These are phyloP conservation scores for Ophiosphaerella narmari DNA, from an alignment of 2,329 filamentous ascomycete species.

Conservation along the genomic window DNA sequence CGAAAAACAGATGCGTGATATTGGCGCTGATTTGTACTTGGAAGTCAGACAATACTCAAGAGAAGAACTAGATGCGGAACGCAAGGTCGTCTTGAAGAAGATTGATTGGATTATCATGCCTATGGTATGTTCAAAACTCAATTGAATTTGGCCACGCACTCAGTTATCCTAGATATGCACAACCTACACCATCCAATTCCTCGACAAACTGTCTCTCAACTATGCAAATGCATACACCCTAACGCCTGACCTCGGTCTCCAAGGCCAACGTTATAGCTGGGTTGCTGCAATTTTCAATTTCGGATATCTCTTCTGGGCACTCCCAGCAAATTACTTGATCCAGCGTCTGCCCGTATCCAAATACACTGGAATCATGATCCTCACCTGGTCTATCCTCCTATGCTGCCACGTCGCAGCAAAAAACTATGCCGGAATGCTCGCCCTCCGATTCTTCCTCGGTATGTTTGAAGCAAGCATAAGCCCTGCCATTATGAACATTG, in stretches of 20 bases:
- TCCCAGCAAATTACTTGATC: constrained; percentile 47
- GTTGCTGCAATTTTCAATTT: constrained; percentile 52
- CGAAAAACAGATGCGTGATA: constrained; percentile 48
- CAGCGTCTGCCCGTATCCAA: constrained; percentile 44
- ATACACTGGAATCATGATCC: constrained; percentile 45
- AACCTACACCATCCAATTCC: constrained; percentile 55
- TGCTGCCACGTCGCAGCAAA: constrained; percentile 48
- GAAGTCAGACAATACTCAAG: constrained; percentile 51
- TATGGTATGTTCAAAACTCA: constrained; percentile 37
- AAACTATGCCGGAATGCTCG: constrained; percentile 44
- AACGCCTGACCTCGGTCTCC: constrained; percentile 42
- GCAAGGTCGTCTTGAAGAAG: constrained; percentile 49
- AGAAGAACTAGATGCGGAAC: constrained; percentile 52
- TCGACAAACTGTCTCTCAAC: constrained; percentile 51
- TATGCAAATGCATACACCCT: constrained; percentile 47
- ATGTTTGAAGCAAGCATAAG: constrained; percentile 45
- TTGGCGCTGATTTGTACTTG: constrained; percentile 52
- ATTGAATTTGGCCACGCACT: background rate
- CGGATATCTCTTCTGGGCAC: constrained; percentile 50
- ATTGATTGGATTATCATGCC: constrained; percentile 55
- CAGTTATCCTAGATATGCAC: constrained; percentile 36
- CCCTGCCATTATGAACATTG: constrained; percentile 47
- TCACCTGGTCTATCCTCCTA: constrained; percentile 53
- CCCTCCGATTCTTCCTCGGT: constrained; percentile 41
- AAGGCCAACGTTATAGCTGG: constrained; percentile 48